phyloP scores from a whole-genome alignment of 305 asterid species.

The Plantago coronopus region DNA sequence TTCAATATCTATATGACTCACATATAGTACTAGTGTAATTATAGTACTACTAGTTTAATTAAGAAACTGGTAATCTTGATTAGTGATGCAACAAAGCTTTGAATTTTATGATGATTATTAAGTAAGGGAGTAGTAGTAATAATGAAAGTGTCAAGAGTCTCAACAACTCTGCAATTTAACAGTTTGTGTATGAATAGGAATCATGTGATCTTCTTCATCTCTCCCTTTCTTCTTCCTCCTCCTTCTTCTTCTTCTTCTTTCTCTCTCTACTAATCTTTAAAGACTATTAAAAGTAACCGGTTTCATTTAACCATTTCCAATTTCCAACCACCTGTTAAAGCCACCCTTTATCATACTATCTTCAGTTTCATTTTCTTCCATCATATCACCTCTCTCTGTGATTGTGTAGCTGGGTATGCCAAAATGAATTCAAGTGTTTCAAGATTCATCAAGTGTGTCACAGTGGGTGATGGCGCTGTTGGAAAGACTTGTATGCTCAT shows the following conservation, averaged over 20 bases:
- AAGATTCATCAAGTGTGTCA: conserved; percentile 94
- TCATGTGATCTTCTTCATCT: not conserved
- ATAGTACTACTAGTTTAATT: too few relatives aligned
- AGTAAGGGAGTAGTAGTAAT: not conserved
- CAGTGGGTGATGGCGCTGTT: conserved; percentile 98
- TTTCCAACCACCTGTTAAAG: conserved; percentile 2
- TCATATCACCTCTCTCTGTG: not conserved
- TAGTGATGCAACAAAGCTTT: too few relatives aligned
- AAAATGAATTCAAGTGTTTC: conserved; percentile 76
- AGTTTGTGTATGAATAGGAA: not conserved
- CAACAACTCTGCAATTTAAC: not conserved
- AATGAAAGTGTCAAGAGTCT: not conserved
- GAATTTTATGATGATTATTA: too few relatives aligned
- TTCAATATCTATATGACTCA: too few relatives aligned
- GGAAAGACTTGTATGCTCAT: conserved; percentile 99
- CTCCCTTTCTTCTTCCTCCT: too few relatives aligned
- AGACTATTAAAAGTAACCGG: not conserved
- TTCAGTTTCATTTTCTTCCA: not conserved
- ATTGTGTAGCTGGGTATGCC: conserved; percentile 26
- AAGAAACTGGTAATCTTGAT: too few relatives aligned
- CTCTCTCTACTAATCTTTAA: not conserved
- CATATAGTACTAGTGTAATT: too few relatives aligned
- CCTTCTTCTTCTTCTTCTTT: too few relatives aligned
- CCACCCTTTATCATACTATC: too few relatives aligned
- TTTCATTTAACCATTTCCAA: conserved; percentile 2